Evolutionary conservation across 768 basidiomycete species (phyloP).

Genomic region (Macrolepiota dolichaula): DNA sequence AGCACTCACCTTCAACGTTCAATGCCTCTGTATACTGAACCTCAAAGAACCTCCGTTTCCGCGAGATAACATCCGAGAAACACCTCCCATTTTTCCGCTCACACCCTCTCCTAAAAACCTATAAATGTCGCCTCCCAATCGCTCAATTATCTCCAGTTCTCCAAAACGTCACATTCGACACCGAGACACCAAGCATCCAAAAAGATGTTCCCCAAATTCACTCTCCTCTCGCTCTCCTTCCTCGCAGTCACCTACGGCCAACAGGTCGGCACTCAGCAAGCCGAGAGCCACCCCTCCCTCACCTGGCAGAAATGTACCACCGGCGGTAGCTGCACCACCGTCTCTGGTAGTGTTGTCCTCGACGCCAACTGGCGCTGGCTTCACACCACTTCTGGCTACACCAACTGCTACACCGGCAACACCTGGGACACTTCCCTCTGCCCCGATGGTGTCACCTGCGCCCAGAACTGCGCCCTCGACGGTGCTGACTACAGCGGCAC

Average conservation of each 20-base stretch:
- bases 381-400: conserved; percentile 23
- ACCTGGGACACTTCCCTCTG: conserved; percentile 31
- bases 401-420: conserved; percentile 30
- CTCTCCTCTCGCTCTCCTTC: conserved; percentile 25
- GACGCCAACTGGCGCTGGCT: conserved; percentile 46
- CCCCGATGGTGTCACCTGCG: conserved; percentile 36
- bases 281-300: conserved; percentile 40
- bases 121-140: background rate
- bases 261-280: conserved; percentile 36
- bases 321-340: conserved; percentile 26
- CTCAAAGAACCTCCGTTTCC: background rate
- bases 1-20: background rate
- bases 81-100: background rate
- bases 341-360: conserved; percentile 29
- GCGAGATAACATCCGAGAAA: background rate
- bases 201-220: conserved; percentile 8
- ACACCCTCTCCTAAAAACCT: background rate
- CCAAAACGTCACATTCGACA: background rate
- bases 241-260: conserved; percentile 33
- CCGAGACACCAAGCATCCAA: no score
- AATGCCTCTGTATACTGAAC: background rate
- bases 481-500: conserved; percentile 32
- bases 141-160: background rate
- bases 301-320: conserved; percentile 34
- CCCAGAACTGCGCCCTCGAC: conserved; percentile 26